Evolutionary conservation across 2,329 filamentous ascomycete species (phyloP), one percentile per base, ranked within the genome.

Genomic region (Cadophora malorum): DNA sequence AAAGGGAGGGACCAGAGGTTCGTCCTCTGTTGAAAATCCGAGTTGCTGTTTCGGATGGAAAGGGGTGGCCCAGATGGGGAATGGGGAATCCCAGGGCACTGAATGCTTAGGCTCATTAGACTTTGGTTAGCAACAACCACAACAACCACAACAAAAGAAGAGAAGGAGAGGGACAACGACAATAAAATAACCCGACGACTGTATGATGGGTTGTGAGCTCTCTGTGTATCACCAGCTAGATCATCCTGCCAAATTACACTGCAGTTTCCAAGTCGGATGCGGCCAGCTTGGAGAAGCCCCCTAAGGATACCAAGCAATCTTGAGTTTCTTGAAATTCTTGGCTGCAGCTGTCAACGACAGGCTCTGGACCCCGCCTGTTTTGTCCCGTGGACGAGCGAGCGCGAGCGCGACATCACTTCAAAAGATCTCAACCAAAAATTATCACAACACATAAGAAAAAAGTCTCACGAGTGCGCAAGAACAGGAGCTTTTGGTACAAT

Each of bases 301-400:
- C 25, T 62, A 23, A 59, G 21, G 35, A 45, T 10, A 59, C 41
- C 59, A 62, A 62, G 59, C 59, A 50, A 49, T 62, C 59, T 62
- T 62, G 59, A 31, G 59, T 62, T 49, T 62, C 59, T 62, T 62
- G 59, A 49, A 23, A 6, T 33, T 33, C 59, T 62, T 62, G 59
- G 59, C 59, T 49, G 41, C 59, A 62, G 59, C 41, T 62, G 59
- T 49, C 59, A 62, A 23, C 38, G 38, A n/a, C 38, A 35, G 55
- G 55, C 41, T 47, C 58, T 31, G 33, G 38, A 61, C 58, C 58
- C 55, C 33, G 33, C 56, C 5, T 28, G 28, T 28, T 8, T 9
- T 25, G 2, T 25, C 4, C 12, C 10, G 31, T 23, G 31, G 53
- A 28, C 58, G 16, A 10, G n/a, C 33, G n/a, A 41, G n/a, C 33